Conservation (phyloP, 2,329 filamentous ascomycete genomes). For the Didymella exigua region DNA sequence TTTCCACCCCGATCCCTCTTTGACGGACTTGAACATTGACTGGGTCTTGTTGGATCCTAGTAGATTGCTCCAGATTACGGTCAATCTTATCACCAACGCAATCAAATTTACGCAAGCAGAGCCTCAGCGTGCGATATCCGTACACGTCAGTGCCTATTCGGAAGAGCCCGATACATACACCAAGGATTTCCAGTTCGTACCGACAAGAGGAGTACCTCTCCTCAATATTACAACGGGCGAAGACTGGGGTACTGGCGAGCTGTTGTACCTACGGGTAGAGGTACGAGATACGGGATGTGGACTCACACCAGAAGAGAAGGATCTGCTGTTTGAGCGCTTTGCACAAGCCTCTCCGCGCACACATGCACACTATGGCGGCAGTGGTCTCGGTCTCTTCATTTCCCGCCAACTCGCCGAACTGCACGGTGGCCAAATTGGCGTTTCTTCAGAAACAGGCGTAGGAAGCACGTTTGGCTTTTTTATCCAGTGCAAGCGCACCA, state of each 20-base stretch:
- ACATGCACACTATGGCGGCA: slow-evolving; percentile 44
- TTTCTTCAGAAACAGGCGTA: slow-evolving; percentile 34
- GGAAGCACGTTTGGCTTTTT: slow-evolving; percentile 47
- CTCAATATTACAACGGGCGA: slow-evolving; percentile 26
- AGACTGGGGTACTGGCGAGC: slow-evolving; percentile 39
- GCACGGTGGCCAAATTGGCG: slow-evolving; percentile 45
- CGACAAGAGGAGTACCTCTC: slow-evolving; percentile 22
- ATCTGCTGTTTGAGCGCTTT: slow-evolving; percentile 41
- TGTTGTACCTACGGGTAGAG: slow-evolving; percentile 36
- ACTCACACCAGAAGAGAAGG: slow-evolving; percentile 39
- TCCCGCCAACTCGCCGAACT: slow-evolving; percentile 44
- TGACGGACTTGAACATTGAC: slow-evolving; percentile 43
- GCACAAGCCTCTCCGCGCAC: slow-evolving; percentile 44
- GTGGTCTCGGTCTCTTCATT: slow-evolving; percentile 46
- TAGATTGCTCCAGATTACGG: slow-evolving; percentile 51
- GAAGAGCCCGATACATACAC: slow-evolving; percentile 40
- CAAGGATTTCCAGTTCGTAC: slow-evolving; percentile 36
- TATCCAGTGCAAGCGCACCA: slow-evolving; percentile 32
- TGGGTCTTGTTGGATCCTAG: slow-evolving; percentile 52
- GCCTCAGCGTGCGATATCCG: slow-evolving; percentile 43
- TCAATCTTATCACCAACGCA: slow-evolving; percentile 53
- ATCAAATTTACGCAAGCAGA: slow-evolving; percentile 54
- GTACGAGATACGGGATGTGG: slow-evolving; percentile 44
- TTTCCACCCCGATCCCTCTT: slow-evolving; percentile 44
- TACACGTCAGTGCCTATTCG: slow-evolving; percentile 44